Conservation (phyloP, 768 basidiomycete genomes). For the Cystoderma amianthinum region DNA sequence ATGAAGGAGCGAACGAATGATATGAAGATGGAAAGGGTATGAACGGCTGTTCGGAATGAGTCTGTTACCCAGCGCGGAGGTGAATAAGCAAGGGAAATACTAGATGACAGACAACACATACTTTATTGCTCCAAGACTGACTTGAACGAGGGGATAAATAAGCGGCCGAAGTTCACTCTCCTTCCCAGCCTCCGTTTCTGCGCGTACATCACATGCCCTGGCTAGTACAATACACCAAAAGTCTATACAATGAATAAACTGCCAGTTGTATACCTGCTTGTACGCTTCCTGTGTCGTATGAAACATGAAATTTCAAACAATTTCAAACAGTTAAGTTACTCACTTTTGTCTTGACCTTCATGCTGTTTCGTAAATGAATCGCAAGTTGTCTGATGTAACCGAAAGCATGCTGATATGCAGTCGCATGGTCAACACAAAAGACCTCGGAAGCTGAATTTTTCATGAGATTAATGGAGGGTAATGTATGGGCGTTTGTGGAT, state of each 20-base stretch:
- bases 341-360: constrained; percentile 84
- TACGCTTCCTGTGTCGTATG: constrained; percentile 64
- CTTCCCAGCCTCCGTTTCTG: constrained; percentile 39
- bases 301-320: constrained; percentile 2
- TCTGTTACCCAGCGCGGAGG: constrained; percentile 47
- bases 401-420: constrained; percentile 91
- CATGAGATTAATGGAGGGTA: constrained; percentile 93
- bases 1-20: constrained; percentile 82
- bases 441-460: constrained; percentile 96
- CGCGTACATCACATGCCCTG: constrained; percentile 63
- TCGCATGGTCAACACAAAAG: constrained; percentile 69
- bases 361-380: constrained; percentile 84
- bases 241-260: constrained; percentile 91
- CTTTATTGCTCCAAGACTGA: constrained; percentile 90
- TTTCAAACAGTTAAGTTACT: background rate
- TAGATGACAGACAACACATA: constrained; percentile 28
- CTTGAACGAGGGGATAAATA: constrained; percentile 93
- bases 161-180: constrained; percentile 82
- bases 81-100: constrained; percentile 6
- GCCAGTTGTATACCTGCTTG: constrained; percentile 98
- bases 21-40: constrained; percentile 91
- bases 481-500: constrained; percentile 76
- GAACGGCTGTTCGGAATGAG: constrained; percentile 88
- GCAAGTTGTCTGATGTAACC: constrained; percentile 94
- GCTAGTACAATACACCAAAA: constrained; percentile 92